Evolutionary conservation across 495 filamentous ascomycete genomes (phyloP).

Genomic region (Chlorociboria aeruginascens): DNA sequence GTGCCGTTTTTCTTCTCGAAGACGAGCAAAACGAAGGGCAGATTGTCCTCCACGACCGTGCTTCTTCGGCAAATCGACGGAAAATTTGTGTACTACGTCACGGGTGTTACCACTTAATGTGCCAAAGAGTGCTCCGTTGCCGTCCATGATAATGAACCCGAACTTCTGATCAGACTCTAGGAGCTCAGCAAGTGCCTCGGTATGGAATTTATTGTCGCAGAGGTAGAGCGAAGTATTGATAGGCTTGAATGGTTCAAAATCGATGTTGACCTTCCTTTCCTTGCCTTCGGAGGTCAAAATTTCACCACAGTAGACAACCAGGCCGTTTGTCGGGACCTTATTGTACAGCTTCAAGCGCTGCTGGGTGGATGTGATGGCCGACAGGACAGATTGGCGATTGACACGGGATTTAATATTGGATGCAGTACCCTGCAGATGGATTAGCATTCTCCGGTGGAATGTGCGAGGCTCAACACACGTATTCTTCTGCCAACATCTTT

Average conservation of each 20-base stretch:
- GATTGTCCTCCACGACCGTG: constrained; percentile 99
- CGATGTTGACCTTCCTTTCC: constrained; percentile 98
- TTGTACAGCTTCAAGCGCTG: constrained; percentile 97
- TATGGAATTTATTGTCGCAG: constrained; percentile 99
- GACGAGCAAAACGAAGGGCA: constrained; percentile 94
- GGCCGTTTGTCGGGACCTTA: constrained; percentile 92
- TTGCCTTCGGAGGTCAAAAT: constrained; percentile 98
- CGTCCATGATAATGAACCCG: constrained; percentile 99
- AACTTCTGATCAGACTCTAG: constrained; percentile 98
- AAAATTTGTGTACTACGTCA: constrained; percentile 94
- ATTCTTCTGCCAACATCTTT: constrained; percentile 99
- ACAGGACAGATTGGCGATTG: constrained; percentile 93
- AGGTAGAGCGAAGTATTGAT: constrained; percentile 99
- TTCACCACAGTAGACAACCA: constrained; percentile 99
- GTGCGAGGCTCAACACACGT: constrained; percentile 43
- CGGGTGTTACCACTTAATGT: constrained; percentile 94
- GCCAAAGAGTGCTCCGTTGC: constrained; percentile 93
- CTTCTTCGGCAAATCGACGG: constrained; percentile 96
- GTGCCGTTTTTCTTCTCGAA: constrained; percentile 98
- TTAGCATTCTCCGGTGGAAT: constrained; percentile 14
- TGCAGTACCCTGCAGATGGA: constrained; percentile 64
- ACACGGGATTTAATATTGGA: constrained; percentile 99
- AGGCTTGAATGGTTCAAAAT: constrained; percentile 98
- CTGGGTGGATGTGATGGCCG: constrained; percentile 96
- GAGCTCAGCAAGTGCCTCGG: constrained; percentile 89